Percentiles rank a stretch among this genome's conserved stretches.
Evolutionary conservation across 768 basidiomycete genomes (phyloP).

Genomic region (Kwoniella pini): DNA sequence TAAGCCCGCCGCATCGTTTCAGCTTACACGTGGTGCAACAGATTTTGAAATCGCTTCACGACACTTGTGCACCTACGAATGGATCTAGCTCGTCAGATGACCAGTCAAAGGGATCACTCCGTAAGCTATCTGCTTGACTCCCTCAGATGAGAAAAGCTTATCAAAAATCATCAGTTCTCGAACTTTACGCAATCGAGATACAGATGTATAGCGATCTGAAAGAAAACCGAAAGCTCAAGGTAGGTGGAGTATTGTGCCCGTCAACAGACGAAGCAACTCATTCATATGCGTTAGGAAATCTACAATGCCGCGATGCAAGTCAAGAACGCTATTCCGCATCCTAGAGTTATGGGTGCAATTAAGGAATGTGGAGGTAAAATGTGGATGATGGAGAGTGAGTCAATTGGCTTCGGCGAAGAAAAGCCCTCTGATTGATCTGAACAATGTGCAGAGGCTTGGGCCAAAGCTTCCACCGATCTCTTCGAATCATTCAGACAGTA

Average conservation of each 20-base stretch:
- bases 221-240: constrained; percentile 95
- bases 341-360: constrained; percentile 97
- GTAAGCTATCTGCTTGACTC: constrained; percentile 27
- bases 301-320: constrained; percentile 93
- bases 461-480: constrained; percentile 93
- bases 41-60: constrained; percentile 51
- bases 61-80: constrained; percentile 44
- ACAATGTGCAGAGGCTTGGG: constrained; percentile 78
- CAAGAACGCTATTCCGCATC: constrained; percentile 95
- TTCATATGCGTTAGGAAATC: constrained; percentile 93
- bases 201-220: constrained; percentile 98
- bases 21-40: constrained; percentile 7
- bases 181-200: constrained; percentile 97
- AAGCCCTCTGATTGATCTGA: background rate
- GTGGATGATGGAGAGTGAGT: constrained; percentile 99
- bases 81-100: constrained; percentile 59
- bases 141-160: background rate
- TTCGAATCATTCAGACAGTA: constrained; percentile 99
- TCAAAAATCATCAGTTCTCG: constrained; percentile 61
- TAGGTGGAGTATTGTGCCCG: constrained; percentile 45
- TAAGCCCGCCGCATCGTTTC: too few relatives aligned
- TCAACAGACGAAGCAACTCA: too few relatives aligned
- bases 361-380: constrained; percentile 99
- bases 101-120: constrained; percentile 82
- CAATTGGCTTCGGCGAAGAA: background rate